These are phyloP conservation scores for Chalciporus sphaerocephalus DNA, from an alignment of 768 basidiomycete genomes.

Conservation along the genomic window DNA sequence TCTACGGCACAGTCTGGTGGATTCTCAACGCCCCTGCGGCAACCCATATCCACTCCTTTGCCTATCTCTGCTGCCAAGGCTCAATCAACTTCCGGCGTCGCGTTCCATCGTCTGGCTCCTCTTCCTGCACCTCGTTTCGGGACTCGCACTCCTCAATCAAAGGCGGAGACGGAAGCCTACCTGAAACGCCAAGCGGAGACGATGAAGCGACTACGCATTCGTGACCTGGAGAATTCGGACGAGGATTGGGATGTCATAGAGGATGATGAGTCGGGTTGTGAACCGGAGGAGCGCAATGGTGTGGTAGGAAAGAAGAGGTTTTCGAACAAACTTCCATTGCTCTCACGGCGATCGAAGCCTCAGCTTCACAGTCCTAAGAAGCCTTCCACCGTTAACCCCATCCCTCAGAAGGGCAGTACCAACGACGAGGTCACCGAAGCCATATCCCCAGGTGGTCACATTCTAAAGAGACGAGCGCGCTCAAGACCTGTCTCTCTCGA, in stretches of 20 bases:
- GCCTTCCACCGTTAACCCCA: constrained; percentile 14
- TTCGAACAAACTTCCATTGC: constrained; percentile 18
- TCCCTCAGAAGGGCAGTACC: constrained; percentile 39
- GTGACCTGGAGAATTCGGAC: constrained; percentile 47
- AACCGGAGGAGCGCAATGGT: constrained; percentile 41
- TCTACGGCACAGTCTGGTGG: constrained; percentile 41
- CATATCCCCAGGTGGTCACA: constrained; percentile 72
- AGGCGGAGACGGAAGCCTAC: constrained; percentile 34
- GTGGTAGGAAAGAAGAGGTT: constrained; percentile 33
- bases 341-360: constrained; percentile 28
- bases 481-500: constrained; percentile 69
- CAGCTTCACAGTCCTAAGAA: constrained; percentile 30
- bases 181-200: constrained; percentile 59
- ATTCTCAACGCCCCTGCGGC: constrained; percentile 56
- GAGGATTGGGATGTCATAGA: constrained; percentile 41
- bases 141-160: constrained; percentile 31
- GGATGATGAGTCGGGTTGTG: constrained; percentile 51
- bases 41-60: constrained; percentile 39
- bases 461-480: constrained; percentile 70
- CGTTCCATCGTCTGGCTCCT: constrained; percentile 35
- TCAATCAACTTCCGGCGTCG: constrained; percentile 31
- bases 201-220: constrained; percentile 55
- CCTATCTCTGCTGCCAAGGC: constrained; percentile 33
- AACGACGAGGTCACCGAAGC: constrained; percentile 61
- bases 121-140: constrained; percentile 31